Base-by-base conservation (phyloP, 257 asterid species). In the Oldenlandia corymbosa region DNA sequence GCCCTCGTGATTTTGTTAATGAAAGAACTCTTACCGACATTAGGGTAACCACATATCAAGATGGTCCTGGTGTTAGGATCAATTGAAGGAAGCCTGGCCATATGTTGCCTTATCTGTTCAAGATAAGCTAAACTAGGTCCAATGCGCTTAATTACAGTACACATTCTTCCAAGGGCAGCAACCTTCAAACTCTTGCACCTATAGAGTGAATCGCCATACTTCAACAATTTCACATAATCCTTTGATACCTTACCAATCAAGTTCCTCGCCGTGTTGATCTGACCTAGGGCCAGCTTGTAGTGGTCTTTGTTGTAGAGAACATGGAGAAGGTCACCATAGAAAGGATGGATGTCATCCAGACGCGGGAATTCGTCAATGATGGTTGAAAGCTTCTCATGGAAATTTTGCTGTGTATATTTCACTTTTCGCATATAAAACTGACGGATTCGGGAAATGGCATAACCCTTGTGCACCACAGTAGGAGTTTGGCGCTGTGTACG, bases 11-110 rank as follows among this genome's bases (percentile, higher is more conserved):
- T 92, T 73, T 89, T 89, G 80, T 92, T 92, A 52, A 92, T 87
- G 75, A 92, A 92, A 0, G 99, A 92, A 50, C 99, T 92, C 90
- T 92, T 92, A 9, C 97, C 99, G 49, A 93, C 99, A 83, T 93
- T 93, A 0, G 99, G 97, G 55, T 89, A 93, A 67, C 99, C 99
- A 79, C 99, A 93, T 47, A 93, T 93, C 88, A 93, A 79, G 76
- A 93, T 76, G n/a, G 97, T 93, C 46, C 99, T 58, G 5, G 96
- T 90, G 67, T 87, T 93, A 14, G 99, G 99, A 81, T 93, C 99
- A 70, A 93, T 90, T 1, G 96, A 90, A 36, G 99, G 97, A 45
- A 93, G 68, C 70, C 97, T 87, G 1, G 97, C 91, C 96, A 87
- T 87, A 78, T 90, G 99, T 70, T 93, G 99, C 72, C 99, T 80